phyloP scores from a whole-genome alignment of 306 rosid genomes.

The Quillaja saponaria region DNA sequence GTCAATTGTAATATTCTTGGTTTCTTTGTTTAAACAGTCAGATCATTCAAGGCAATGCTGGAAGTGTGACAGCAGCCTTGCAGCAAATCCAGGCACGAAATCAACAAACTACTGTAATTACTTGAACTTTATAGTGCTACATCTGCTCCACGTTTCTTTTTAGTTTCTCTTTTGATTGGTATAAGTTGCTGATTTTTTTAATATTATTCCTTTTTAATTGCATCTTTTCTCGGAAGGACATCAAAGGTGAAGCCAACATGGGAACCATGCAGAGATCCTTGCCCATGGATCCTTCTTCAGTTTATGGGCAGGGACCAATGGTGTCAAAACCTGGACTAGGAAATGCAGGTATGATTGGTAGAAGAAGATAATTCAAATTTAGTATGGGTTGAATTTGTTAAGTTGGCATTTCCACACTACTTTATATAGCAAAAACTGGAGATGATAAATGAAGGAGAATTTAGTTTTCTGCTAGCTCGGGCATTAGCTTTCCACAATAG shows the following conservation, averaged over 20 bases:
- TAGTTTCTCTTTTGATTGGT: constrained; percentile 22
- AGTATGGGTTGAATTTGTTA: constrained; percentile 1
- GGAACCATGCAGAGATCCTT: constrained; percentile 71
- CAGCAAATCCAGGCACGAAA: constrained; percentile 87
- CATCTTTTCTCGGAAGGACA: constrained; percentile 60
- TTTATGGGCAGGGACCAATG: constrained; percentile 78
- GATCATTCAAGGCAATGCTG: constrained; percentile 80
- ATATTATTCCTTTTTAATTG: neutral
- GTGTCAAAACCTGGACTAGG: constrained; percentile 84
- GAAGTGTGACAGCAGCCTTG: constrained; percentile 74
- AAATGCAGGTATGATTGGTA: constrained; percentile 57
- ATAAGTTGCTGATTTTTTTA: constrained; percentile 24
- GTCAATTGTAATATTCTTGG: constrained; percentile 26
- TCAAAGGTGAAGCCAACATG: constrained; percentile 73
- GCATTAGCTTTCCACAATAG: constrained; percentile 9
- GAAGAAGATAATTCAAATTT: constrained; percentile 12
- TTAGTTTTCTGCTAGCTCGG: constrained; percentile 24
- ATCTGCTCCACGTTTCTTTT: constrained; percentile 13
- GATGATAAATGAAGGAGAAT: constrained; percentile 18
- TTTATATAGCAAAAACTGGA: constrained; percentile 22
- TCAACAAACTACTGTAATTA: constrained; percentile 64
- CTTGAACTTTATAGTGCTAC: constrained; percentile 23
- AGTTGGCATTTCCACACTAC: constrained; percentile 9
- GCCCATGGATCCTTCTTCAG: constrained; percentile 82
- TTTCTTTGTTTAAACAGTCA: constrained; percentile 57